Percentiles rank a stretch among this genome's conserved stretches.
Conservation (phyloP, 495 filamentous ascomycete genomes). For the Aspergillus cristatus region DNA sequence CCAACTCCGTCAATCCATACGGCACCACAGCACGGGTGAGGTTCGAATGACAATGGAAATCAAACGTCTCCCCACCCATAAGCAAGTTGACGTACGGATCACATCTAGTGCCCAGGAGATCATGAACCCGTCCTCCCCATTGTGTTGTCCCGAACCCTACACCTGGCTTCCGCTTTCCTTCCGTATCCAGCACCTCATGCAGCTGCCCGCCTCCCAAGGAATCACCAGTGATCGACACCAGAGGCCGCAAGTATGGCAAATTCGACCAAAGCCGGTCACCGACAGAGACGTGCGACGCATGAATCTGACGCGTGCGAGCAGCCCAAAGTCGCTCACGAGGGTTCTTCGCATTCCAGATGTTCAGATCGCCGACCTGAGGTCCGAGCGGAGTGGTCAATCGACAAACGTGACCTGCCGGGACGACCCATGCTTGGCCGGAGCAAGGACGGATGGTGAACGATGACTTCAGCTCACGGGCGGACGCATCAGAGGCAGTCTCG, state of each 20-base stretch:
- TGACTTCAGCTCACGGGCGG: conserved; percentile 23
- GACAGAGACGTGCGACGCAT: conserved; percentile 59
- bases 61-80: conserved; percentile 58
- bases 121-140: conserved; percentile 53
- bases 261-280: conserved; percentile 69
- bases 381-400: conserved; percentile 65
- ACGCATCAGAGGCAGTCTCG: conserved; percentile 21
- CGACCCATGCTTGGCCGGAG: conserved; percentile 56
- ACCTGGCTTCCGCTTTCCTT: conserved; percentile 27
- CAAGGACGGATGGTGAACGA: conserved; percentile 38
- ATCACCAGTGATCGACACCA: conserved; percentile 63
- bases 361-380: conserved; percentile 73
- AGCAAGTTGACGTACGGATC: conserved; percentile 69
- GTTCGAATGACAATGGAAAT: conserved; percentile 78
- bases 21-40: conserved; percentile 61
- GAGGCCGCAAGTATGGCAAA: conserved; percentile 64
- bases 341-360: conserved; percentile 69
- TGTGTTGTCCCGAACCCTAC: conserved; percentile 28
- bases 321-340: conserved; percentile 77
- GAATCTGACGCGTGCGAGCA: conserved; percentile 64
- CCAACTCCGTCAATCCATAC: conserved; percentile 57
- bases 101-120: conserved; percentile 68
- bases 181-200: conserved; percentile 31
- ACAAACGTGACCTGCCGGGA: conserved; percentile 52
- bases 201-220: conserved; percentile 50